Evolutionary conservation across 2,329 filamentous ascomycete genomes (phyloP), one percentile per base, ranked within the genome.

Genomic region (Phaeosphaeria sp.): DNA sequence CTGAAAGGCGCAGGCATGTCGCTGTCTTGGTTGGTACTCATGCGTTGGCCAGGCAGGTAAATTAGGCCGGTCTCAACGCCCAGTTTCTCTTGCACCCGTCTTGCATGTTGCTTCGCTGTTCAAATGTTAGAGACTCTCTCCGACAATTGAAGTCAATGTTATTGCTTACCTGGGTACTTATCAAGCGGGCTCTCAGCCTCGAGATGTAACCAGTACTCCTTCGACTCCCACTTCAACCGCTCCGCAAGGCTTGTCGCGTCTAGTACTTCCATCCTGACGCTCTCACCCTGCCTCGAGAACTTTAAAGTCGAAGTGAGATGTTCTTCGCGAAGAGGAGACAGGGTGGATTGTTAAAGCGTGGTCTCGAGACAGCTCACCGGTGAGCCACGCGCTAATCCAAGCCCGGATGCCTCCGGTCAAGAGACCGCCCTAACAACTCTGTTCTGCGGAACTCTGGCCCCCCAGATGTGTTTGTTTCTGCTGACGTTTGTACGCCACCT

Each of bases 1-100:
- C 86, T 81, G 65, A 88, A 88, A 6, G 80, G 78, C 20, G 78
- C 79, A 55, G 79, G 76, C 77, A 86, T 83, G 60, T 89, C 87
- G 25, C 85, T 87, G 65, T 89, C 86, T 57, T 86, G 83, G 61
- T 82, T 81, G 52, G 81, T 78, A 44, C 78, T 73, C 4, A 80
- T 81, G 3, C 80, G 77, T 50, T 82, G 78, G 22, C 86, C 86
- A 33, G 79, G 77, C 21, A 89, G 80, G 65, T 86, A 87, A 49
- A 89, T 83, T 52, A 88, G 72, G 24, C 86, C 78, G 42, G 71
- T 56, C 1, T 66, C 63, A 8, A 72, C 66, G 39, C 69, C 74
- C 55, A 79, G 56, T 48, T 72, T 72, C 30, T 73, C 69, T 49
- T 74, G 74, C 49, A 78, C 77, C 30, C 73, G 65, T 39, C 69